Evolutionary conservation across 75 land plant species (phyloP), one percentile per base, ranked within the genome.

Genomic region (Pinus tabuliformis): DNA sequence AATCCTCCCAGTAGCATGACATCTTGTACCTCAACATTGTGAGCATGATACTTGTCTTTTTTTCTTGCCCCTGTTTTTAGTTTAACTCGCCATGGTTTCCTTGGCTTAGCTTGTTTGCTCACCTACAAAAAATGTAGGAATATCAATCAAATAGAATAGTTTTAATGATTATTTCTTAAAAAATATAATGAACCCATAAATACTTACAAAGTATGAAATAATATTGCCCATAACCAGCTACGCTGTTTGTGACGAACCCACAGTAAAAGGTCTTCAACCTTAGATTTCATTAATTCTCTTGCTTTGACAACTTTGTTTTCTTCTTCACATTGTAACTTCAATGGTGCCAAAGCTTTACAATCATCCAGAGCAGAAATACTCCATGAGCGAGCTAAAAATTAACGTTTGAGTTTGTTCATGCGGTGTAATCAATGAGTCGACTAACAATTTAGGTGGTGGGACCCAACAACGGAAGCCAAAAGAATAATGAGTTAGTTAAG

Each of bases 1-100:
- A 96, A 94, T 0, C 92, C 99, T n/a, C 94, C 99, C 12, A 93
- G 93, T 1, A 92, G 86, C 14, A 93, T 81, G 45, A 96, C 96
- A 0, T 96, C 99, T 71, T 96, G 96, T 6, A 96, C 86, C 78
- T 96, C 94, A 3, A 96, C 95, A 66, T 93, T 96, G 12, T 93
- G 99, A 33, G 90, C 86, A 3, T 96, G 81, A 1, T 81, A 76
- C 42, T 88, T 91, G 76, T 96, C 99, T n/a, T 72, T 96, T 96
- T 84, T 91, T 93, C 80, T 78, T 86, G 80, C 84, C 96, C 76
- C 74, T 87, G 77, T 91, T 70, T 93, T 93, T 56, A 93, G 49
- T 96, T 93, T 60, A 94, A 68, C 3, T 92, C 92, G 73, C 91
- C 84, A 1, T 92, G 91, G 82, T 82, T 90, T 26, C 85, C 78